A percentile compares a stretch with the other conserved stretches of the same genome.
Evolutionary conservation across 2,329 filamentous ascomycete species (phyloP).

Genomic region (Colletotrichum agaves): DNA sequence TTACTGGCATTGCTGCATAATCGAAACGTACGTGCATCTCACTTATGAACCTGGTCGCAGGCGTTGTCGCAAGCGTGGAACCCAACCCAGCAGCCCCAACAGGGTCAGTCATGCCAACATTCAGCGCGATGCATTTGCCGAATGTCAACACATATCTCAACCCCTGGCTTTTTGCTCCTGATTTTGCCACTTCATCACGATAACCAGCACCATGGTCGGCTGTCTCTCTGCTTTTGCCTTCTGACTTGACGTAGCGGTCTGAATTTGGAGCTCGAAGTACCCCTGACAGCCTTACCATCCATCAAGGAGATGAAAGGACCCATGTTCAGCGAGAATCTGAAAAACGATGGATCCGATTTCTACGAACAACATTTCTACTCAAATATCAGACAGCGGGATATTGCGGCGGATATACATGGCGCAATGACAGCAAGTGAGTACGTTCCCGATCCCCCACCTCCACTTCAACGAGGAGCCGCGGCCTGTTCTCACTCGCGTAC

Average conservation of each 20-base stretch:
- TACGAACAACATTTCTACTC: conserved; percentile 70
- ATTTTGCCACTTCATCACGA: not conserved
- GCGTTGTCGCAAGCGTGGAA: not conserved
- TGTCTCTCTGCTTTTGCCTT: not conserved
- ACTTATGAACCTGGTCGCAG: not conserved
- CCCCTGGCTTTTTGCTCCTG: not conserved
- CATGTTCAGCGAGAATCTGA: conserved; percentile 7
- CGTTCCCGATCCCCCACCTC: not conserved
- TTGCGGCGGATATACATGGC: conserved; percentile 64
- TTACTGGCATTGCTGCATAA: conserved; percentile 68
- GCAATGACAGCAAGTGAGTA: conserved; percentile 63
- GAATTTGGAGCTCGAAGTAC: conserved; percentile 68
- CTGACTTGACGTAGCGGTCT: conserved; percentile 53
- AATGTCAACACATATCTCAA: not conserved
- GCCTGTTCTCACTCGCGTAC: no score
- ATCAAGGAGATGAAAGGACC: conserved; percentile 59
- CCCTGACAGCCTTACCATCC: conserved; percentile 55
- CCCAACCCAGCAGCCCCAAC: conserved; percentile 21
- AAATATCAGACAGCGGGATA: conserved; percentile 65
- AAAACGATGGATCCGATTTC: conserved; percentile 43
- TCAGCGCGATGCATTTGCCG: not conserved
- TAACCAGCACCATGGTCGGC: not conserved
- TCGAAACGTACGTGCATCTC: conserved; percentile 57
- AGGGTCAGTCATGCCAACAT: not conserved
- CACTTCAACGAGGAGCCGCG: not conserved